Evolutionary conservation across 1,284 basidiomycete genomes (phyloP).

Genomic region (Erythrobasidium hasegawianum): DNA sequence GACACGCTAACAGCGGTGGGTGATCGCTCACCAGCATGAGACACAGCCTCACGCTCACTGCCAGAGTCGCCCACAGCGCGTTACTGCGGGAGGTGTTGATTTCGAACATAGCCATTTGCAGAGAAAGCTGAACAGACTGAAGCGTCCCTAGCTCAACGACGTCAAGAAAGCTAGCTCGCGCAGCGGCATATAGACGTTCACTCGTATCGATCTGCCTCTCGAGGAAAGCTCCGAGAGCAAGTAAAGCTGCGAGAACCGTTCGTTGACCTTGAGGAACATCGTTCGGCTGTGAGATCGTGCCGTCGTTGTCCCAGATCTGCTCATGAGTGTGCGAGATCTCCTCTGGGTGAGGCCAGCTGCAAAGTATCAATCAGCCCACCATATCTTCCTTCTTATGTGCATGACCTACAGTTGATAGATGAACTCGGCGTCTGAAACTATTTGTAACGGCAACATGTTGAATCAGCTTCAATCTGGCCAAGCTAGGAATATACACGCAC

Average conservation of each 20-base stretch:
- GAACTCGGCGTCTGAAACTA: slow-evolving; percentile 24
- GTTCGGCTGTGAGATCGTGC: background rate
- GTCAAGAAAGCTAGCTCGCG: slow-evolving; percentile 20
- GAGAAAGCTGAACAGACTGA: slow-evolving; percentile 16
- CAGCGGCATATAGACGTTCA: slow-evolving; percentile 26
- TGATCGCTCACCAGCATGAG: slow-evolving; percentile 12
- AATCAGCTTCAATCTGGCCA: background rate
- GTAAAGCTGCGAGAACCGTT: slow-evolving; percentile 11
- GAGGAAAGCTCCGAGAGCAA: slow-evolving; percentile 24
- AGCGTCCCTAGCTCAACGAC: slow-evolving; percentile 23
- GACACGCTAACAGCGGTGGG: background rate
- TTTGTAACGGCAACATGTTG: background rate
- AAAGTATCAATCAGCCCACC: too few relatives aligned
- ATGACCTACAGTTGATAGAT: slow-evolving; percentile 14
- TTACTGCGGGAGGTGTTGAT: slow-evolving; percentile 28
- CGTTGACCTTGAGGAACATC: slow-evolving; percentile 6
- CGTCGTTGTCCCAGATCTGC: slow-evolving; percentile 15
- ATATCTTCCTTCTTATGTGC: too few relatives aligned
- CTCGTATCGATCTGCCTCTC: slow-evolving; percentile 21
- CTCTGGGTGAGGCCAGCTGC: slow-evolving; percentile 6
- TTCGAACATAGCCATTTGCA: slow-evolving; percentile 31
- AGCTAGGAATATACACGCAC: background rate
- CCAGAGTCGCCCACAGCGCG: slow-evolving; percentile 20
- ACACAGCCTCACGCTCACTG: slow-evolving; percentile 20
- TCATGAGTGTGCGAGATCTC: slow-evolving; percentile 17